Percentiles rank a stretch among this genome's conserved stretches.
These are phyloP conservation scores for Erigeron philadelphicus DNA, from an alignment of 140 eudicot species.

Conservation along the genomic window DNA sequence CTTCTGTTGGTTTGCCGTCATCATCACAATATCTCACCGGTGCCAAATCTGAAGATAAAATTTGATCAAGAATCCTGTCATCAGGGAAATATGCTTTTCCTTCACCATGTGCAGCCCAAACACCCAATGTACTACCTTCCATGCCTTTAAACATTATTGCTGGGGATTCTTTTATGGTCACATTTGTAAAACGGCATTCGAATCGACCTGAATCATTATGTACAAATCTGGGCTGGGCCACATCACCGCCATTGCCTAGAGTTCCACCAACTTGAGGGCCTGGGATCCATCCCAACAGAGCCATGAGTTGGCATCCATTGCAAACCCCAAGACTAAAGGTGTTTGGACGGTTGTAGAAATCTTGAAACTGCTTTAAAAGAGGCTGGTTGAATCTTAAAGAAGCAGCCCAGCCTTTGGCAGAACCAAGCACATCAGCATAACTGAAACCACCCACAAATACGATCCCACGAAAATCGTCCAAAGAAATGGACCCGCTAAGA, in stretches of 20 bases:
- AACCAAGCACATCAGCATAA: conserved; percentile 73
- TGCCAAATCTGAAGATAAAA: conserved; percentile 54
- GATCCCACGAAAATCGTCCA: conserved; percentile 56
- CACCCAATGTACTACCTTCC: conserved; percentile 94
- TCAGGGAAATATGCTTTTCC: conserved; percentile 95
- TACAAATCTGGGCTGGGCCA: conserved; percentile 78
- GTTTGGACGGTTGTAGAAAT: conserved; percentile 60
- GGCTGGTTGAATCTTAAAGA: conserved; percentile 81
- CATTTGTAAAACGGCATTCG: conserved; percentile 84
- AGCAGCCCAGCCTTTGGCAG: conserved; percentile 98
- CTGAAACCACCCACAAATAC: conserved; percentile 97
- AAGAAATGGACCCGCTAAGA: conserved; percentile 51
- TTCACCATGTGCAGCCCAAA: conserved; percentile 99
- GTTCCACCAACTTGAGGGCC: conserved; percentile 78
- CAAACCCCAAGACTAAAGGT: conserved; percentile 95
- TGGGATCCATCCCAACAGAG: conserved; percentile 87
- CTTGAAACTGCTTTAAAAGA: conserved; percentile 68
- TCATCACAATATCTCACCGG: conserved; percentile 93
- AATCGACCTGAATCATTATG: conserved; percentile 90
- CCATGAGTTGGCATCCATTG: conserved; percentile 99
- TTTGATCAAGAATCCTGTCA: conserved; percentile 35
- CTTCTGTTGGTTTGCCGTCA: conserved; percentile 64
- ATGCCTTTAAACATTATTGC: conserved; percentile 81
- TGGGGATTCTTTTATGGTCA: conserved; percentile 65
- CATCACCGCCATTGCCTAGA: conserved; percentile 60